phyloP scores from a whole-genome alignment of 805 yeast species.

The Candida tammaniensis region DNA sequence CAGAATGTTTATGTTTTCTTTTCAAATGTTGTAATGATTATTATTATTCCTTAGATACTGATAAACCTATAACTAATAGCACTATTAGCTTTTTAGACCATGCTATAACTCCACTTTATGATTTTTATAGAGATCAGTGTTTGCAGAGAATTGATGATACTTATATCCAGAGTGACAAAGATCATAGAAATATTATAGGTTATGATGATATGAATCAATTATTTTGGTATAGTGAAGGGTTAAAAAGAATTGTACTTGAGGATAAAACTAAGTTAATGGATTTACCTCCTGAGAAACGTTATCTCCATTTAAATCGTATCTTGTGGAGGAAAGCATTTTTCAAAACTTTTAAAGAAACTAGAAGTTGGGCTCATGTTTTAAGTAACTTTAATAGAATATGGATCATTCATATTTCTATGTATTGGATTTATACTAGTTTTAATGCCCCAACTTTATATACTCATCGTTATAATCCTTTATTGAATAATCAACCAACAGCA shows the following conservation, averaged over 20 bases:
- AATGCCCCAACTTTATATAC: conserved; percentile 72
- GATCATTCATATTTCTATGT: conserved; percentile 70
- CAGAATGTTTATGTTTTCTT: conserved; percentile 83
- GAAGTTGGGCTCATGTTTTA: conserved; percentile 75
- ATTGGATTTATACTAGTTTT: conserved; percentile 73
- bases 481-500: conserved; percentile 59
- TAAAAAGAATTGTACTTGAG: conserved; percentile 51
- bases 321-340: conserved; percentile 66
- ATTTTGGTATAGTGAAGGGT: conserved; percentile 77
- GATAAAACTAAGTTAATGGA: conserved; percentile 51
- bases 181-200: conserved; percentile 70
- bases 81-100: conserved; percentile 55
- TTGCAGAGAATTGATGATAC: conserved; percentile 44
- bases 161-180: conserved; percentile 50
- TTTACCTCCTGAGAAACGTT: conserved; percentile 55
- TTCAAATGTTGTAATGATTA: conserved; percentile 77
- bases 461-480: conserved; percentile 46
- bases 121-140: conserved; percentile 54
- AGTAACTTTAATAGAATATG: conserved; percentile 76
- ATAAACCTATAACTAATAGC: conserved; percentile 3
- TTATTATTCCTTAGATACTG: conserved; percentile 47
- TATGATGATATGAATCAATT: conserved; percentile 89
- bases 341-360: conserved; percentile 71
- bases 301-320: conserved; percentile 48
- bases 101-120: conserved; percentile 71